phyloP scores from a whole-genome alignment of 2,329 filamentous ascomycete species.

The Neofusicoccum cordaticola region DNA sequence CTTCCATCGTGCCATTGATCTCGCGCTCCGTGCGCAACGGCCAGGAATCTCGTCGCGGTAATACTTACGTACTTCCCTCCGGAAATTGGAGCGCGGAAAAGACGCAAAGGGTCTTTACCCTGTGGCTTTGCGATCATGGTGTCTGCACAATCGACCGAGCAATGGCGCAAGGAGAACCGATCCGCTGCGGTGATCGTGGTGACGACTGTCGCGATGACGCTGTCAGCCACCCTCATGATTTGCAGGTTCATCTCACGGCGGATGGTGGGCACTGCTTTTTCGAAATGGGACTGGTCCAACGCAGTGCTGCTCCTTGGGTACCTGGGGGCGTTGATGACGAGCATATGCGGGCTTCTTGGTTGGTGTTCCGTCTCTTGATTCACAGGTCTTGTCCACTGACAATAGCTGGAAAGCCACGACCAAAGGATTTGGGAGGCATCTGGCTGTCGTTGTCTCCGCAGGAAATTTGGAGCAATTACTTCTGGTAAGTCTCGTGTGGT shows the following conservation, averaged over 20 bases:
- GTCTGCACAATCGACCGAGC: neutral
- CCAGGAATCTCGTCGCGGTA: neutral
- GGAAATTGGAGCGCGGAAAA: neutral
- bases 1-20: neutral
- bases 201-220: neutral
- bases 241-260: conserved; percentile 2
- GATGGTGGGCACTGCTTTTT: neutral
- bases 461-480: neutral
- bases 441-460: neutral
- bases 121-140: neutral
- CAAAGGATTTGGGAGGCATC: conserved; percentile 2
- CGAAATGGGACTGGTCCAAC: conserved; percentile 4
- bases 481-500: neutral
- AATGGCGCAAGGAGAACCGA: neutral
- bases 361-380: neutral
- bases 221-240: neutral
- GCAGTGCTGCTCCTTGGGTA: neutral
- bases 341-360: neutral
- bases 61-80: neutral
- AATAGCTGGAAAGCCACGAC: neutral
- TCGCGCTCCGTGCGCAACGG: no score
- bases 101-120: no score
- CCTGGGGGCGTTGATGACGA: neutral
- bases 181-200: neutral
- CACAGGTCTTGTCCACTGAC: neutral